Percentiles rank a stretch among this genome's conserved stretches.
These are phyloP conservation scores for Yamadazyma mexicana DNA, from an alignment of 1,139 yeast species.

Conservation along the genomic window DNA sequence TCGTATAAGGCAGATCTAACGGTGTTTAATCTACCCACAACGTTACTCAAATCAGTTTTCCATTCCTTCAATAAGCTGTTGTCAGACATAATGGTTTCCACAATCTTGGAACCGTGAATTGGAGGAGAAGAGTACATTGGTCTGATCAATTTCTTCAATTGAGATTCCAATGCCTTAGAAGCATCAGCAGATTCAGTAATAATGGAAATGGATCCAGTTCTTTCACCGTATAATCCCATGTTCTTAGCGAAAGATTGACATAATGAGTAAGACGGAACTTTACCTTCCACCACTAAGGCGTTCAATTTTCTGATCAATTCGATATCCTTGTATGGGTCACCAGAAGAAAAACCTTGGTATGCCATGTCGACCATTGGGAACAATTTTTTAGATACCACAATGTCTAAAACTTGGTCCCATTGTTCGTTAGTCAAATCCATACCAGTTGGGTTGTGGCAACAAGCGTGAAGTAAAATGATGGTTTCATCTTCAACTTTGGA, in stretches of 20 bases:
- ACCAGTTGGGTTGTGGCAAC: conserved; percentile 99
- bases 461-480: conserved; percentile 82
- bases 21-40: conserved; percentile 74
- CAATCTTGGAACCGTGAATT: conserved; percentile 89
- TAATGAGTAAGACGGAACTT: conserved; percentile 56
- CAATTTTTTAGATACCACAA: conserved; percentile 58
- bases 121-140: conserved; percentile 94
- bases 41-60: conserved; percentile 72
- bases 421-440: conserved; percentile 87
- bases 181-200: conserved; percentile 50
- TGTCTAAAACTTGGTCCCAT: conserved; percentile 71
- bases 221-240: conserved; percentile 96
- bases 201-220: conserved; percentile 86
- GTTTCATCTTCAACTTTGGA: conserved; percentile 49
- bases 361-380: conserved; percentile 93
- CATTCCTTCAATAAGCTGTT: conserved; percentile 67
- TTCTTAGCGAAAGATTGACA: conserved; percentile 96
- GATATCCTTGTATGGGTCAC: conserved; percentile 55
- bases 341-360: conserved; percentile 96
- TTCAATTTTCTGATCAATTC: conserved; percentile 50
- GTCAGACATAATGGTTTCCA: conserved; percentile 68
- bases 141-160: conserved; percentile 76
- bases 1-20: conserved; percentile 71
- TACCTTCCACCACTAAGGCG: conserved; percentile 46
- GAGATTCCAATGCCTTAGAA: conserved; percentile 62